Conservation (phyloP, 352 stramenopile species). For the Phytophthora idaei region DNA sequence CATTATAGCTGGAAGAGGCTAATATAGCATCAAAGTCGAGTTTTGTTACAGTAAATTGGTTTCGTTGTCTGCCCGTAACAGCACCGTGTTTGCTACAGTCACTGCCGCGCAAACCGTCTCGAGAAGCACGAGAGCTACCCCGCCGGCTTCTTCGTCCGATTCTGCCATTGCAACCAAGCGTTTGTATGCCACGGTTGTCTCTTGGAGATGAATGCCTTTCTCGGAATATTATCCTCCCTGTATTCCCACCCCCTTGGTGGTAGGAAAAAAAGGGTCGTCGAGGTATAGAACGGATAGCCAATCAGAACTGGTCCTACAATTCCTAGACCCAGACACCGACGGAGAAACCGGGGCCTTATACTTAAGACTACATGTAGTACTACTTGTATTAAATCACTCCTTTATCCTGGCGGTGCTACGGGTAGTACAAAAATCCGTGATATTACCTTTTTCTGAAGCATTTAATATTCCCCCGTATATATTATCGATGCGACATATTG, state of each 20-base stretch:
- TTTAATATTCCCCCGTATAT: no score
- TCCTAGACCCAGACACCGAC: neutral
- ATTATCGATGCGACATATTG: no score
- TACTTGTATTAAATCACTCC: no score
- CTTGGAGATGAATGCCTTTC: neutral
- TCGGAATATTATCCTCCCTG: no score
- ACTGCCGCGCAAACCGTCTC: neutral
- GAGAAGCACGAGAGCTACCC: neutral
- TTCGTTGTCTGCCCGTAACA: neutral
- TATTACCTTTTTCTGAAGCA: no score
- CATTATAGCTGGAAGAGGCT: neutral
- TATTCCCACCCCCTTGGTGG: no score
- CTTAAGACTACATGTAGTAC: no score
- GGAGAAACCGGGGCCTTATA: neutral
- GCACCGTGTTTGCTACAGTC: neutral
- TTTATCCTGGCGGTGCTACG: no score
- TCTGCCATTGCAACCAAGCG: neutral
- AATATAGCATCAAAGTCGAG: neutral
- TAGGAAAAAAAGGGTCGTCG: neutral
- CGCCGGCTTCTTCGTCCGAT: neutral
- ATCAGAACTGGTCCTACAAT: neutral
- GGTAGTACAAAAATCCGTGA: no score
- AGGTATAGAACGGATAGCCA: neutral
- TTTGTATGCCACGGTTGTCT: neutral
- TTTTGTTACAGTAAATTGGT: neutral